Percentiles rank a stretch among this genome's conserved stretches.
phyloP scores from a whole-genome alignment of 306 rosid species.

The Prunus davidiana region DNA sequence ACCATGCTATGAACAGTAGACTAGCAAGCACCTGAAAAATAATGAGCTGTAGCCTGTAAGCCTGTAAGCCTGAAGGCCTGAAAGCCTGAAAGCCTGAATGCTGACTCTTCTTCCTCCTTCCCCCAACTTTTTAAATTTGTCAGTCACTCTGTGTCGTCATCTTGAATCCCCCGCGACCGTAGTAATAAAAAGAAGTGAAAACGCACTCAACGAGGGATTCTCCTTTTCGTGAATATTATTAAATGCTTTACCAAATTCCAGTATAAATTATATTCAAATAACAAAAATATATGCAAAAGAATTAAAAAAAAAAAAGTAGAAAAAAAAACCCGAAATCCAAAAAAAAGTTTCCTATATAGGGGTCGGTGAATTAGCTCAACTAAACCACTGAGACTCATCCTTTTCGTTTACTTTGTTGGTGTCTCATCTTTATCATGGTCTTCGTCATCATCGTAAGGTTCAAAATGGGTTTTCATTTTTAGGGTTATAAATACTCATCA shows the following conservation, averaged over 20 bases:
- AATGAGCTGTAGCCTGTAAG: conserved; percentile 1
- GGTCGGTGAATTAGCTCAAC: conserved; percentile 32
- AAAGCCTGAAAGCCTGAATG: too few relatives aligned
- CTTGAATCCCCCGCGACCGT: conserved; percentile 49
- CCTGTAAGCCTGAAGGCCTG: too few relatives aligned
- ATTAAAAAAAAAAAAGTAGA: not conserved
- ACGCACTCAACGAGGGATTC: conserved; percentile 43
- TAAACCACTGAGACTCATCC: conserved; percentile 26
- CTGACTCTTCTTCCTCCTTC: not conserved
- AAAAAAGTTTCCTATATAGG: conserved; percentile 14
- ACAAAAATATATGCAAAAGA: not conserved
- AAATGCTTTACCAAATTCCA: conserved; percentile 14
- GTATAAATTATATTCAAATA: not conserved
- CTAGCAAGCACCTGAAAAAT: conserved; percentile 27
- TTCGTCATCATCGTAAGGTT: conserved; percentile 12
- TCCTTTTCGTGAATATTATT: conserved; percentile 26
- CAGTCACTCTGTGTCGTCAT: conserved; percentile 37
- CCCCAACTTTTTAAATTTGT: conserved; percentile 27
- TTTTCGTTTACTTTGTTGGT: conserved; percentile 23
- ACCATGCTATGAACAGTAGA: conserved; percentile 15
- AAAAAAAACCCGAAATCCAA: not conserved
- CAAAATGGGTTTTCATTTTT: not conserved
- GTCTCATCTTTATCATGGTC: conserved; percentile 28
- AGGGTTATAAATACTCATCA: not conserved
- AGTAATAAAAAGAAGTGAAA: conserved; percentile 22